A percentile compares a stretch with the other conserved stretches of the same genome.
These are phyloP conservation scores for Fusarium nygamai DNA, from an alignment of 2,329 filamentous ascomycete species.

Conservation along the genomic window DNA sequence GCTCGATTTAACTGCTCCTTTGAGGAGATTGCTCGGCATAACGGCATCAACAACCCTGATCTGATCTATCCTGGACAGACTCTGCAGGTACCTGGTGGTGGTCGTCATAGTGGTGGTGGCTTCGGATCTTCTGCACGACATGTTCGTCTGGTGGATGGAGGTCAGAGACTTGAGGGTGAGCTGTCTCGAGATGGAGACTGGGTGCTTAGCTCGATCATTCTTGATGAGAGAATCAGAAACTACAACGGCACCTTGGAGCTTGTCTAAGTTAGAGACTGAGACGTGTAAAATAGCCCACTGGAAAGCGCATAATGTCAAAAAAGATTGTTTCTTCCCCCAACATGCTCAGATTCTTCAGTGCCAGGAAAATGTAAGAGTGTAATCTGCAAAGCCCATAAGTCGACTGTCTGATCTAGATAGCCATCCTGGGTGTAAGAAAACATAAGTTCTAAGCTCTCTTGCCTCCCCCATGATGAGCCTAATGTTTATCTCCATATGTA, in stretches of 20 bases:
- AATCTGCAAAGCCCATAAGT: background rate
- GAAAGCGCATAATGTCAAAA: background rate
- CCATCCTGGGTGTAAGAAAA: background rate
- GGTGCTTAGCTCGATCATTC: constrained; percentile 44
- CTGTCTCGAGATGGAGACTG: constrained; percentile 46
- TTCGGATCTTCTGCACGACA: constrained; percentile 50
- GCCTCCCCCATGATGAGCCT: background rate
- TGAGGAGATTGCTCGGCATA: constrained; percentile 53
- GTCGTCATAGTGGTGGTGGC: constrained; percentile 34
- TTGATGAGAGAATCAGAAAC: constrained; percentile 51
- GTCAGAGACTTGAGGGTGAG: constrained; percentile 48
- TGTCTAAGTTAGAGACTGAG: background rate
- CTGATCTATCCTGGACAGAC: constrained; percentile 56
- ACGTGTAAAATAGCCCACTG: background rate
- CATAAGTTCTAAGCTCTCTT: background rate
- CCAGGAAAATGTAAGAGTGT: no score
- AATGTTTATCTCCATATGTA: background rate
- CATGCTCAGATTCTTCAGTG: no score
- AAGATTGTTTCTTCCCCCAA: background rate
- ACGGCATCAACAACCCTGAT: constrained; percentile 54
- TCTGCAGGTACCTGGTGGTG: constrained; percentile 48
- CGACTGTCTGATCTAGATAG: background rate
- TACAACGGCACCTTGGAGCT: constrained; percentile 43
- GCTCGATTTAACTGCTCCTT: constrained; percentile 46
- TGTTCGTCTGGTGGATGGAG: constrained; percentile 50